Evolutionary conservation across 768 basidiomycete species (phyloP).

Genomic region (Serendipita sp.): DNA sequence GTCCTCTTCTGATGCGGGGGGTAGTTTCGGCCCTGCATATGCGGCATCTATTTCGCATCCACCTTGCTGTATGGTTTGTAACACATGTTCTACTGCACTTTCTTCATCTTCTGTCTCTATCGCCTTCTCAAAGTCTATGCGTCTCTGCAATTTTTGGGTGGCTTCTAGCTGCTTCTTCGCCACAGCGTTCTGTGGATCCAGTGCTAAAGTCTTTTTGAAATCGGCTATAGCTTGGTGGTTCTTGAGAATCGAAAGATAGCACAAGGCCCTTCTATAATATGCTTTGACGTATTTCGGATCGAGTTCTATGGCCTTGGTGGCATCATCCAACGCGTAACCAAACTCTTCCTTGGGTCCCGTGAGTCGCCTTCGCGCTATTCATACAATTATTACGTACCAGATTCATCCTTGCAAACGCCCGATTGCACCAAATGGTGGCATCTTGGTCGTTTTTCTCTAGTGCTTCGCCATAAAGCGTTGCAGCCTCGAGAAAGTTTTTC

Average conservation of each 20-base stretch:
- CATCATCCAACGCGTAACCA: slow-evolving; percentile 80
- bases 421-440: slow-evolving; percentile 82
- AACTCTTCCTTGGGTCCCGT: slow-evolving; percentile 43
- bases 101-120: slow-evolving; percentile 89
- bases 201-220: slow-evolving; percentile 62
- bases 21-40: slow-evolving; percentile 63
- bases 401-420: slow-evolving; percentile 78
- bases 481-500: slow-evolving; percentile 63
- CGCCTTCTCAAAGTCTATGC: slow-evolving; percentile 91
- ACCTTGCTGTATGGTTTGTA: slow-evolving; percentile 69
- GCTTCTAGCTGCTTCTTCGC: slow-evolving; percentile 67
- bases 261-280: slow-evolving; percentile 77
- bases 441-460: slow-evolving; percentile 80
- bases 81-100: slow-evolving; percentile 53
- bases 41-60: slow-evolving; percentile 60
- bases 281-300: slow-evolving; percentile 86
- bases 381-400: slow-evolving; percentile 21
- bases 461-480: slow-evolving; percentile 64
- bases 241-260: slow-evolving; percentile 78
- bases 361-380: not conserved
- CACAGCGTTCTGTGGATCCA: slow-evolving; percentile 77
- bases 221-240: slow-evolving; percentile 75
- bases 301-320: slow-evolving; percentile 68
- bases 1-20: slow-evolving; percentile 27
- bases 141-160: slow-evolving; percentile 80